A percentile compares a stretch with the other conserved stretches of the same genome.
Evolutionary conservation across 1,284 basidiomycete species (phyloP).

Genomic region (Hortiboletus rubellus): DNA sequence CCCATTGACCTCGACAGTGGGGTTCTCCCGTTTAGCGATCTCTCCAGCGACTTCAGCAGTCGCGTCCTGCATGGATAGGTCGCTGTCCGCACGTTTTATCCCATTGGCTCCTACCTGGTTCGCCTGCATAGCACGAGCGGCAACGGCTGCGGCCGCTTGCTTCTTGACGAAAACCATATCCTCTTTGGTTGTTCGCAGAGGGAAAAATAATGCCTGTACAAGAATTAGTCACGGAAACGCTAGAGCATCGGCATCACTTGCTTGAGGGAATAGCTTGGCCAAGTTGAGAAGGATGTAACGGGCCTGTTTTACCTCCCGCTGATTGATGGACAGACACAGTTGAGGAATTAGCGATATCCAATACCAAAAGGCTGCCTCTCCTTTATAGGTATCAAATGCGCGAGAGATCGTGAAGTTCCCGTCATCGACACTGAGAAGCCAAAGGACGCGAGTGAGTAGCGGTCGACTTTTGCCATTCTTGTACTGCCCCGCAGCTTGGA

Average conservation of each 20-base stretch:
- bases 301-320: conserved; percentile 92
- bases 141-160: conserved; percentile 41
- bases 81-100: conserved; percentile 31
- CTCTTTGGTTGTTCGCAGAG: conserved; percentile 88
- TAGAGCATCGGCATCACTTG: conserved; percentile 36
- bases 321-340: conserved; percentile 86
- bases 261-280: conserved; percentile 94
- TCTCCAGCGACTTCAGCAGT: conserved; percentile 32
- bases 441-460: conserved; percentile 88
- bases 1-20: conserved; percentile 18
- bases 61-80: conserved; percentile 36
- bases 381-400: conserved; percentile 96
- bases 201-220: conserved; percentile 90
- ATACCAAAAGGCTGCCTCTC: conserved; percentile 97
- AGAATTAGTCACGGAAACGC: conserved; percentile 14
- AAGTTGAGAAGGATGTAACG: conserved; percentile 88
- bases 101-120: conserved; percentile 28
- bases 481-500: conserved; percentile 96
- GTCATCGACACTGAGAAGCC: conserved; percentile 97
- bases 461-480: conserved; percentile 95
- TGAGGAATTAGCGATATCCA: conserved; percentile 99
- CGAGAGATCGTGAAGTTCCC: conserved; percentile 72
- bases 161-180: conserved; percentile 69
- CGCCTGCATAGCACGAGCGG: conserved; percentile 35
- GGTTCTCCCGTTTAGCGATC: conserved; percentile 30